phyloP scores from a whole-genome alignment of 345 rosid genomes.

The Aurinia saxatilis region DNA sequence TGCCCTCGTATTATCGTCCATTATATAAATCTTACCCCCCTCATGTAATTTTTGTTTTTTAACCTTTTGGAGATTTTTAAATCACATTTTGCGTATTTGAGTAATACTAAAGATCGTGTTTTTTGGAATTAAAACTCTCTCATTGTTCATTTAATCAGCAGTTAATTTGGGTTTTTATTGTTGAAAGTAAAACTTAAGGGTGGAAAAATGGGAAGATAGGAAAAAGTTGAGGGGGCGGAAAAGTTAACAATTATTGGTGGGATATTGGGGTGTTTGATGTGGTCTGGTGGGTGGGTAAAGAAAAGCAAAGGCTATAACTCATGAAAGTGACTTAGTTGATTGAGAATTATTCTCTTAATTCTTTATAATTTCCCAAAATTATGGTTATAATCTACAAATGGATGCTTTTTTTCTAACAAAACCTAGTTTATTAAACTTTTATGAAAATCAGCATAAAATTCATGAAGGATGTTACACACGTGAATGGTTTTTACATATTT shows the following conservation, averaged over 20 bases:
- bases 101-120: constrained; percentile 19
- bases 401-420: neutral
- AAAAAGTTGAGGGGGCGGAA: neutral
- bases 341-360: constrained; percentile 25
- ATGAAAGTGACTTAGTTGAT: constrained; percentile 21
- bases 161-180: too few relatives aligned
- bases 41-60: neutral
- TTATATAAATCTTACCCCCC: constrained; percentile 4
- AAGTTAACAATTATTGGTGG: constrained; percentile 22
- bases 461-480: too few relatives aligned
- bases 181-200: neutral
- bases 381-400: neutral
- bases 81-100: constrained; percentile 8
- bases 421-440: too few relatives aligned
- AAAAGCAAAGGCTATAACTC: constrained; percentile 22
- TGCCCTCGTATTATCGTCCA: constrained; percentile 16
- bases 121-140: neutral
- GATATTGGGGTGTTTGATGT: constrained; percentile 28
- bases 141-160: too few relatives aligned
- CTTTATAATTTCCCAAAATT: neutral
- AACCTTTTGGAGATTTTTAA: neutral
- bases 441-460: too few relatives aligned
- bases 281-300: constrained; percentile 33
- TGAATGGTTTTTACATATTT: too few relatives aligned
- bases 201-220: neutral